These are phyloP conservation scores for Leishmania tropica DNA, from an alignment of 208 protist genomes.

Conservation along the genomic window DNA sequence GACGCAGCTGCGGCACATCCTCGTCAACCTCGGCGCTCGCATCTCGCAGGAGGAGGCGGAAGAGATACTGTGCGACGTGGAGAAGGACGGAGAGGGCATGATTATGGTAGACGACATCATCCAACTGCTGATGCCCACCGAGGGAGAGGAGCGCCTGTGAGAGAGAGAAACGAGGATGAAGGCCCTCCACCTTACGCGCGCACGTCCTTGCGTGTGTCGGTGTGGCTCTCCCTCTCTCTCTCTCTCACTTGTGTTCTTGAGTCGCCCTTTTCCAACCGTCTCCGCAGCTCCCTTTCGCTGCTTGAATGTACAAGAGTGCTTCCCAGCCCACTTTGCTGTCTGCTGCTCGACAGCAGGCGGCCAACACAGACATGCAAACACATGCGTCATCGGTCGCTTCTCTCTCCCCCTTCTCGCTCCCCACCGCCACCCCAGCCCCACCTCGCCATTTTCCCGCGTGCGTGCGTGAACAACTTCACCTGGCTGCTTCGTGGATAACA, in stretches of 20 bases:
- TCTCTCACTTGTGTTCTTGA: neutral
- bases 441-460: neutral
- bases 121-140: slow-evolving; percentile 47
- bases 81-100: slow-evolving; percentile 85
- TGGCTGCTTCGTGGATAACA: neutral
- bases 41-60: slow-evolving; percentile 90
- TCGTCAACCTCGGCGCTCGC: slow-evolving; percentile 93
- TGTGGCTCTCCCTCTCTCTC: neutral
- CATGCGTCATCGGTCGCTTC: neutral
- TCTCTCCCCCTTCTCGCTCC: neutral
- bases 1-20: slow-evolving; percentile 93
- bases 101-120: slow-evolving; percentile 88
- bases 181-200: neutral
- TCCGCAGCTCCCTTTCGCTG: neutral
- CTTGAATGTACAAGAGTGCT: neutral
- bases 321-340: neutral
- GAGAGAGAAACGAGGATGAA: neutral
- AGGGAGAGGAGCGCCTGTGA: neutral
- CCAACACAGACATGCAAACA: neutral
- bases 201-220: neutral
- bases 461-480: neutral
- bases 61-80: slow-evolving; percentile 77
- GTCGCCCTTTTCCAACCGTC: neutral
- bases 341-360: slow-evolving; percentile 2
- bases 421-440: neutral